Evolutionary conservation across 179 eudicot species (phyloP), one percentile per base, ranked within the genome.

Genomic region (Dionaea muscipula): DNA sequence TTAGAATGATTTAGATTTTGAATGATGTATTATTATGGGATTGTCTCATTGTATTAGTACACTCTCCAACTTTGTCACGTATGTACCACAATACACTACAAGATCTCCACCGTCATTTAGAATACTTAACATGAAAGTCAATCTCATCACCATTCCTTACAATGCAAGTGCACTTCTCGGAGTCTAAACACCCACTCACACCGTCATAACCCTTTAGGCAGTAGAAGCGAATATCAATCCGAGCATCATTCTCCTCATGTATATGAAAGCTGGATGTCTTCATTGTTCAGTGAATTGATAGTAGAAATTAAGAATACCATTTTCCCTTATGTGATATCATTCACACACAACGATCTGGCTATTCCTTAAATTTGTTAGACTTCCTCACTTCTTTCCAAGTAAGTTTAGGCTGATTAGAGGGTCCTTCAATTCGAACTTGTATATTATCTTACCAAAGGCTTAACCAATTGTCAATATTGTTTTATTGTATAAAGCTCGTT

Each of bases 321-420:
- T 63, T 75, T 71, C 44, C 94, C 85, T 51, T 25, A 47, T 2
- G 94, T 70, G 45, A 83, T 76, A 56, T 86, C 93, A 56, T 43
- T 53, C 3, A 67, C 68, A 67, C 68, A 44, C 78, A 65, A 49
- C 55, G 67, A 51, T 79, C 83, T 38, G 80, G 76, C 18, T 82
- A 70, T 31, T 26, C 26, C 57, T 71, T 81, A 31, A 40, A 59
- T 18, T 72, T 81, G 28, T 68, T 77, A 1, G 84, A 75, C 52
- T 71, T 70, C 68, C 76, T 85, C 45, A 81, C 75, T 72, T 83
- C 86, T 71, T 75, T 81, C 86, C 84, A 75, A 31, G 81, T 70
- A 60, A 83, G 79, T 65, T 72, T 82, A 0, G 71, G 88, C 69
- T 89, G 95, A 50, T 86, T 80, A 7, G 82, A 68, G 43, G 55